A percentile compares a stretch with the other conserved stretches of the same genome.
Evolutionary conservation across 768 basidiomycete species (phyloP).

Genomic region (Auriscalpium microsporum): DNA sequence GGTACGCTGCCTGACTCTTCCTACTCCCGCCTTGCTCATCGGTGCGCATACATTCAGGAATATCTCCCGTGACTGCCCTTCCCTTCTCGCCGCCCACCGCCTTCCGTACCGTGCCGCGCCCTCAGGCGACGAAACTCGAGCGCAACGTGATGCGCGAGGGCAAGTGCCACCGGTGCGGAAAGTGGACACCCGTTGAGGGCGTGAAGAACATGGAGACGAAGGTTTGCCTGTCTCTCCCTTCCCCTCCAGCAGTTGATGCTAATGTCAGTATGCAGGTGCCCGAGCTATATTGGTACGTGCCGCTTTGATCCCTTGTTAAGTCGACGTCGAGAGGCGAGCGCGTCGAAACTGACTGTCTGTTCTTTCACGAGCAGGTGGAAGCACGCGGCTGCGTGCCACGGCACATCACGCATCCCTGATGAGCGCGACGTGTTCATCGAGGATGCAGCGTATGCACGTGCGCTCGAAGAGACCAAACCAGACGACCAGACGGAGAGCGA

Average conservation of each 20-base stretch:
- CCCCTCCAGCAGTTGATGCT: neutral
- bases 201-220: slow-evolving; percentile 68
- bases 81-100: slow-evolving; percentile 74
- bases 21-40: neutral
- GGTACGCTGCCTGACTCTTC: slow-evolving; percentile 32
- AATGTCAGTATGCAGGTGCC: slow-evolving; percentile 39
- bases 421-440: slow-evolving; percentile 51
- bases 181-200: slow-evolving; percentile 68
- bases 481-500: too few relatives aligned
- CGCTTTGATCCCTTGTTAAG: too few relatives aligned
- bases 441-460: slow-evolving; percentile 24
- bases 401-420: slow-evolving; percentile 43
- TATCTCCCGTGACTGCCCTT: slow-evolving; percentile 55
- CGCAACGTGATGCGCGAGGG: slow-evolving; percentile 54
- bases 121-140: slow-evolving; percentile 48
- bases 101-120: slow-evolving; percentile 43
- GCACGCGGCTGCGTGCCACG: slow-evolving; percentile 73
- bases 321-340: neutral
- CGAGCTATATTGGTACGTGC: slow-evolving; percentile 63
- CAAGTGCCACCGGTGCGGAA: slow-evolving; percentile 67
- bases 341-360: neutral
- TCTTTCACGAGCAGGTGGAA: slow-evolving; percentile 51
- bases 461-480: too few relatives aligned
- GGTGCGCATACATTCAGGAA: slow-evolving; percentile 35
- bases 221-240: slow-evolving; percentile 26